These are phyloP conservation scores for Pseudogymnoascus sp. DNA, from an alignment of 2,329 filamentous ascomycete species.

Conservation along the genomic window DNA sequence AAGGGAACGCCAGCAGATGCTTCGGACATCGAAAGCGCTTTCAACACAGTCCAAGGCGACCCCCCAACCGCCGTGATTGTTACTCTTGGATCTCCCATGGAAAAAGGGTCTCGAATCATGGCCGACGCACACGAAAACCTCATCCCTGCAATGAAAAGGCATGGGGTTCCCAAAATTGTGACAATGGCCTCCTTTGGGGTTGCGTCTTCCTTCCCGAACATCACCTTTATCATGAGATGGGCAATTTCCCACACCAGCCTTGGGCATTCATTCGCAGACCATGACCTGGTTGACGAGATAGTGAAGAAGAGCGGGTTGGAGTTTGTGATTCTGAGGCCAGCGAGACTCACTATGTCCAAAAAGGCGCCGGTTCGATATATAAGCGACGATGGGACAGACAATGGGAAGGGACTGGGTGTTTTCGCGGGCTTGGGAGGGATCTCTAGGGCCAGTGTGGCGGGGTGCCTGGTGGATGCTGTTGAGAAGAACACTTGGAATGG, in stretches of 20 bases:
- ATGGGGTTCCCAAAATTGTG: conserved; percentile 36
- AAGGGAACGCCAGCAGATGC: conserved; percentile 32
- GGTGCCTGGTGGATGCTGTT: conserved; percentile 38
- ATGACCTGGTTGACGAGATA: conserved; percentile 29
- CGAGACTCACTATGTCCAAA: conserved; percentile 12
- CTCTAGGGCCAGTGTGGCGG: conserved; percentile 34
- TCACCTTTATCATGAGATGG: conserved; percentile 35
- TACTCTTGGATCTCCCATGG: conserved; percentile 29
- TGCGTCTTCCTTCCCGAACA: conserved; percentile 36
- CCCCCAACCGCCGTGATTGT: conserved; percentile 40
- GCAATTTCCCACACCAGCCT: conserved; percentile 41
- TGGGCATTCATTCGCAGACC: conserved; percentile 39
- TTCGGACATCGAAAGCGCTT: conserved; percentile 33
- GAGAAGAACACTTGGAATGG: conserved; percentile 36
- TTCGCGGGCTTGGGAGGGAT: conserved; percentile 11
- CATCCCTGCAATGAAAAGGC: conserved; percentile 29
- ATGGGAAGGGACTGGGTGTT: conserved; percentile 13
- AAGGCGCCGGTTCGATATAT: conserved; percentile 12
- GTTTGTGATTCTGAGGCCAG: conserved; percentile 15
- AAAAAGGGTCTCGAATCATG: conserved; percentile 34
- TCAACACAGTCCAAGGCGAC: conserved; percentile 39
- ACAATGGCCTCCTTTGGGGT: conserved; percentile 44
- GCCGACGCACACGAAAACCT: conserved; percentile 35
- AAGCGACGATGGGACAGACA: conserved; percentile 9
- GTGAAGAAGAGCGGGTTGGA: conserved; percentile 17